Conservation (phyloP, 2,329 filamentous ascomycete genomes). For the Trichoderma sp. region DNA sequence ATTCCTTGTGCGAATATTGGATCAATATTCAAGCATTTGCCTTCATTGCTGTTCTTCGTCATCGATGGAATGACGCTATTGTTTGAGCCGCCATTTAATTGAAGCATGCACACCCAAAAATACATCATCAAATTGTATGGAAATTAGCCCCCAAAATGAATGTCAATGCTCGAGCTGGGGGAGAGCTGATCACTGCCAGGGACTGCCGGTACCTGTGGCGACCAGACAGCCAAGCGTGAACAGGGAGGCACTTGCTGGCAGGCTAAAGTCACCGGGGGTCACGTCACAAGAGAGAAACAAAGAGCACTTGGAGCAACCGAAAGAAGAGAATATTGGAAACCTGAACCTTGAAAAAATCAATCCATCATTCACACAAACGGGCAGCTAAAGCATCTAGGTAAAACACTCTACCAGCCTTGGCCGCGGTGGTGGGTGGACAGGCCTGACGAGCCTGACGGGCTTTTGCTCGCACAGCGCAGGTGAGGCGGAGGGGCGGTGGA, state of each 20-base stretch:
- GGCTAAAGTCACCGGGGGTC: neutral
- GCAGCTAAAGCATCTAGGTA: conserved; percentile 12
- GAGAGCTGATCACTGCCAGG: neutral
- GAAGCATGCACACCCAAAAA: neutral
- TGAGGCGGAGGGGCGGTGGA: conserved; percentile 21
- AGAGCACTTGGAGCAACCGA: neutral
- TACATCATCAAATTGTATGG: conserved; percentile 1
- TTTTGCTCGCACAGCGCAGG: conserved; percentile 16
- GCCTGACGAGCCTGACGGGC: conserved; percentile 1
- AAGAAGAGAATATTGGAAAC: neutral
- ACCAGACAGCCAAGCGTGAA: neutral
- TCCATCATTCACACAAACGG: neutral
- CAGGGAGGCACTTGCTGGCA: neutral
- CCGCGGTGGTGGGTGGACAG: conserved; percentile 16
- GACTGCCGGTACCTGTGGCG: neutral
- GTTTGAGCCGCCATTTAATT: neutral
- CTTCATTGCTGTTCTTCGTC: neutral
- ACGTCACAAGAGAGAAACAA: neutral
- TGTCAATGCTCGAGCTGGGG: conserved; percentile 5
- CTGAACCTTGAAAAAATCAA: neutral
- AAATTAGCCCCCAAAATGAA: conserved; percentile 8
- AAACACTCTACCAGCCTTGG: conserved; percentile 17
- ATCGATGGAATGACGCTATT: neutral
- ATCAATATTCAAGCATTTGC: neutral
- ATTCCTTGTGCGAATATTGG: neutral